Percentiles rank a stretch among this genome's conserved stretches.
These are phyloP conservation scores for Porogramme epimiltina DNA, from an alignment of 1,284 basidiomycete genomes.

Conservation along the genomic window DNA sequence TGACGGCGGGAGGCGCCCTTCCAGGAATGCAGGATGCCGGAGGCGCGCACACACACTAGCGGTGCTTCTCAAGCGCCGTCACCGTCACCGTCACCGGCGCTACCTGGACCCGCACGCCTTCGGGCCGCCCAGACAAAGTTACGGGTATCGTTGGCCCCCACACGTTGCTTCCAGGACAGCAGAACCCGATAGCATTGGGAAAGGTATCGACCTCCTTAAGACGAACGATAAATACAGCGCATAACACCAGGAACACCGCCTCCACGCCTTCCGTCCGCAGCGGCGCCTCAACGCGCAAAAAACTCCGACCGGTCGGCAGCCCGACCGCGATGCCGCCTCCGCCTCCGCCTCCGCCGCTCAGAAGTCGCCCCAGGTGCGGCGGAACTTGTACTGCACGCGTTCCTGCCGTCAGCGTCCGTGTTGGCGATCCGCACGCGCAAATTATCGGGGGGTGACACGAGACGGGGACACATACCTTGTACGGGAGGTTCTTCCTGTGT, in stretches of 20 bases:
- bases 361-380: slow-evolving; percentile 83
- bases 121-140: no score
- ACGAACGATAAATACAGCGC: slow-evolving; percentile 16
- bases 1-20: no score
- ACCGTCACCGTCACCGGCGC: no score
- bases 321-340: not conserved
- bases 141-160: no score
- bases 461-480: slow-evolving; percentile 62
- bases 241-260: no score
- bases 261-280: no score
- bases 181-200: not conserved
- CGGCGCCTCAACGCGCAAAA: no score
- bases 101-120: no score
- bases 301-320: no score
- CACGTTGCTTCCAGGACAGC: not conserved
- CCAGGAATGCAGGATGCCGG: no score
- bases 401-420: slow-evolving; percentile 50
- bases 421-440: slow-evolving; percentile 12
- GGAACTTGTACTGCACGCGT: slow-evolving; percentile 85
- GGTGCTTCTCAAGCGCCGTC: no score
- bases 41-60: no score
- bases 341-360: slow-evolving; percentile 29
- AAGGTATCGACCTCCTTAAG: not conserved
- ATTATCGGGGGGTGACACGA: not conserved
- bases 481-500: slow-evolving; percentile 70